A percentile compares a stretch with the other conserved stretches of the same genome.
Conservation (phyloP, 306 rosid genomes). For the Corylus americana region DNA sequence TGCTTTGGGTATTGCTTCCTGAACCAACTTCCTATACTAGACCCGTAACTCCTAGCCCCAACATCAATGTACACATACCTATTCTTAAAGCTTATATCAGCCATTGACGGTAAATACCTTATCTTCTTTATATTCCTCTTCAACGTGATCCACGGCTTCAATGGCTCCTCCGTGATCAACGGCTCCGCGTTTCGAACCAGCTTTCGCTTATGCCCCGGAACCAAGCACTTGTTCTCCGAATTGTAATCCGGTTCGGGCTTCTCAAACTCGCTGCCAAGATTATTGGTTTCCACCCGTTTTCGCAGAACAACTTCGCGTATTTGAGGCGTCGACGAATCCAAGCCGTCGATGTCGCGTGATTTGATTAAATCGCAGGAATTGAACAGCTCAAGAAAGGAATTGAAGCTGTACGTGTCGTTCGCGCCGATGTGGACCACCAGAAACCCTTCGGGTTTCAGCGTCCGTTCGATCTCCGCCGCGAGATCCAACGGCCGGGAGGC, state of each 20-base stretch:
- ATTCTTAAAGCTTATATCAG: constrained; percentile 78
- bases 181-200: constrained; percentile 77
- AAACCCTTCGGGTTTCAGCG: constrained; percentile 78
- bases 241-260: constrained; percentile 26
- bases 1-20: constrained; percentile 96
- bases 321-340: constrained; percentile 60
- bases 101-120: constrained; percentile 78
- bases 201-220: constrained; percentile 69
- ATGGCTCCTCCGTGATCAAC: constrained; percentile 67
- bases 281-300: constrained; percentile 48
- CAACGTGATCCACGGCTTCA: constrained; percentile 93
- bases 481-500: constrained; percentile 53
- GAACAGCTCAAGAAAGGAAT: constrained; percentile 84
- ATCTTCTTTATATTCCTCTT: constrained; percentile 75
- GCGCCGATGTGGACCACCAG: constrained; percentile 79
- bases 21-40: constrained; percentile 97
- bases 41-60: constrained; percentile 94
- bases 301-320: constrained; percentile 73
- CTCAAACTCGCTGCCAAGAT: constrained; percentile 13
- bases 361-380: constrained; percentile 69
- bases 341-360: constrained; percentile 62
- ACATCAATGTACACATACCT: constrained; percentile 90
- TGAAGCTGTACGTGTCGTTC: constrained; percentile 83
- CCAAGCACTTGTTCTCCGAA: constrained; percentile 57
- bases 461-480: constrained; percentile 73